phyloP scores from a whole-genome alignment of 139 green algal species.

The Trebouxia sp. region DNA sequence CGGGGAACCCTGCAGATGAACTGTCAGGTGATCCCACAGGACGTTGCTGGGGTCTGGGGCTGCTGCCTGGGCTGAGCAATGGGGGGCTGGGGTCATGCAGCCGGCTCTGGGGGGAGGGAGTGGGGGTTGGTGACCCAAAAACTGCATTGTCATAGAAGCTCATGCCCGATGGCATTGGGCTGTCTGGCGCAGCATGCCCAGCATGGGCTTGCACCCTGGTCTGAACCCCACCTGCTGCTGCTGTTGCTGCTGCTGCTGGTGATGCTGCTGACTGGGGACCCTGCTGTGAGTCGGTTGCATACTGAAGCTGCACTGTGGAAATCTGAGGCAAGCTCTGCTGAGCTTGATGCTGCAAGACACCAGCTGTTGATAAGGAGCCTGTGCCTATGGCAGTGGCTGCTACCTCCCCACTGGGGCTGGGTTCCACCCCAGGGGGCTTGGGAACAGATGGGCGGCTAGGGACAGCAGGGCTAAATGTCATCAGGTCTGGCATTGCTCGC shows the following conservation, averaged over 20 bases:
- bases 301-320: too few species aligned
- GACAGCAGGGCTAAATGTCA: constrained; percentile 5
- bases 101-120: neutral
- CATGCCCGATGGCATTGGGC: neutral
- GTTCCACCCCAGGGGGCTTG: neutral
- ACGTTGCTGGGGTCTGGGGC: neutral
- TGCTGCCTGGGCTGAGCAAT: neutral
- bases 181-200: neutral
- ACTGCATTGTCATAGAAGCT: constrained; percentile 25
- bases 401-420: neutral
- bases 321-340: too few species aligned
- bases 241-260: neutral
- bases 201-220: neutral
- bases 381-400: neutral
- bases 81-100: neutral
- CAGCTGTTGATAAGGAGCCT: too few species aligned
- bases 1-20: neutral
- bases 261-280: too few species aligned
- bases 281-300: too few species aligned
- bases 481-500: constrained; percentile 13
- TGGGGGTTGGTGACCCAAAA: constrained; percentile 6
- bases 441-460: neutral
- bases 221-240: neutral
- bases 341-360: too few species aligned
- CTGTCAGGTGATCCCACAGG: neutral